Conservation (phyloP, 495 filamentous ascomycete genomes). For the Cenococcum geophilum region DNA sequence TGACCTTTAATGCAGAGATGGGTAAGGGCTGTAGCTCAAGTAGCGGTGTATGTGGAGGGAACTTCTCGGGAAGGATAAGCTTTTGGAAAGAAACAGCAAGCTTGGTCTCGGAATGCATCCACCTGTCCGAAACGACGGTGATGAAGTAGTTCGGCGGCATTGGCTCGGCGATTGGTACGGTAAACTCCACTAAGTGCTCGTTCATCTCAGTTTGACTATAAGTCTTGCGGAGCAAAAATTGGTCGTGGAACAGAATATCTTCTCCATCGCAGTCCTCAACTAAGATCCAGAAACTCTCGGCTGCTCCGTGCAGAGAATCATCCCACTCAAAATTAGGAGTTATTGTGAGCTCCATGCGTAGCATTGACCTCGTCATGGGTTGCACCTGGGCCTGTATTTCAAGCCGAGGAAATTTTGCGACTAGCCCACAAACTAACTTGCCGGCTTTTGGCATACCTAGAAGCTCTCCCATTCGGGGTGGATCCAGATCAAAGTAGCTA, state of each 20-base stretch:
- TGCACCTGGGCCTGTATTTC: constrained; percentile 89
- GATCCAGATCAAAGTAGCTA: constrained; percentile 92
- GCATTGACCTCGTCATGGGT: constrained; percentile 90
- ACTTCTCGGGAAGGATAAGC: constrained; percentile 87
- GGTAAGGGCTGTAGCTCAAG: constrained; percentile 87
- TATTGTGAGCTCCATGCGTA: constrained; percentile 89
- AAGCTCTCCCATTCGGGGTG: constrained; percentile 93
- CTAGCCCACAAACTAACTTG: constrained; percentile 72
- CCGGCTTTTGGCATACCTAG: constrained; percentile 88
- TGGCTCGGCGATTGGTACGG: constrained; percentile 90
- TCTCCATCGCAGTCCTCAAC: constrained; percentile 97
- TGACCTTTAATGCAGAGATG: constrained; percentile 76
- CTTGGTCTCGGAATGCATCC: constrained; percentile 97
- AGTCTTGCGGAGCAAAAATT: constrained; percentile 82
- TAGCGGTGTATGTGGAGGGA: constrained; percentile 85
- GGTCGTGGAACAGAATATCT: constrained; percentile 91
- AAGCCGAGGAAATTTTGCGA: constrained; percentile 87
- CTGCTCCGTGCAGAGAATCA: constrained; percentile 73
- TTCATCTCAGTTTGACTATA: constrained; percentile 76
- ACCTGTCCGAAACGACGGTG: constrained; percentile 84
- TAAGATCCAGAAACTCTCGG: constrained; percentile 94
- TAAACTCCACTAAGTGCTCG: constrained; percentile 96
- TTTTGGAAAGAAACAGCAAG: constrained; percentile 92
- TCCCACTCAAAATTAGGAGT: constrained; percentile 97
- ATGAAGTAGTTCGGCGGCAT: constrained; percentile 99